Base-by-base conservation (phyloP, 192 early-diverging fungal species). In the Coemansia erecta region DNA sequence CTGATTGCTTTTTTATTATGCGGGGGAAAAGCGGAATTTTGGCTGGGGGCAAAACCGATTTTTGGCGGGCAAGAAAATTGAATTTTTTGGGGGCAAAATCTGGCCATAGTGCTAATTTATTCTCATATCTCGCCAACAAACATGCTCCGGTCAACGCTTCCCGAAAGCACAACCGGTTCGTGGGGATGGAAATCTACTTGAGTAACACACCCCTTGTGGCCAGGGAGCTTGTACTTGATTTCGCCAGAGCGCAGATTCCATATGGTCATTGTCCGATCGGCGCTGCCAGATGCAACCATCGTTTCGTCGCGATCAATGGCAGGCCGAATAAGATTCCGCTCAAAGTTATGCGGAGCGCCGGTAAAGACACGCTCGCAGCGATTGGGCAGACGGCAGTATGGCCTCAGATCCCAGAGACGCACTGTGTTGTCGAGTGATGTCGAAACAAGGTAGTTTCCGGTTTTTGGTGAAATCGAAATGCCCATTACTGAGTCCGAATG, bases 371-470 rank as follows among this genome's bases (percentile, higher is more conserved):
- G 89, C 56, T 89, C 72, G 50, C 90, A 77, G n/a, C 97, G 85
- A 55, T 87, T 86, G 11, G 87, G 68, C 0, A 87, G 82, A 39
- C 60, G 53, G 41, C 71, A 70, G 56, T 92, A 97, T 3, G 94
- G 97, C 26, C 91, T 91, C 4, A 97, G 83, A 73, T 99, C 93
- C 97, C 97, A 99, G 28, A 94, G 85, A 18, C 91, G 81, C 12
- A 93, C 92, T 12, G 94, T 94, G 70, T 95, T 97, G 73, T 99
- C 97, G 87, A 97, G 91, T 4, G 89, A 83, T 55, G 94, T 93
- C 8, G 89, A 91, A 37, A 95, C 63, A 22, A 99, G 76, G 55
- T 85, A 82, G 43, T 84, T 83, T 19, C 95, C 94, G 12, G 72
- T 80, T 60, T 94, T 90, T 9, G 94, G 92, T 26, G 89, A 90